phyloP scores from a whole-genome alignment of 495 filamentous ascomycete genomes.

The Aspergillus homomorphus region DNA sequence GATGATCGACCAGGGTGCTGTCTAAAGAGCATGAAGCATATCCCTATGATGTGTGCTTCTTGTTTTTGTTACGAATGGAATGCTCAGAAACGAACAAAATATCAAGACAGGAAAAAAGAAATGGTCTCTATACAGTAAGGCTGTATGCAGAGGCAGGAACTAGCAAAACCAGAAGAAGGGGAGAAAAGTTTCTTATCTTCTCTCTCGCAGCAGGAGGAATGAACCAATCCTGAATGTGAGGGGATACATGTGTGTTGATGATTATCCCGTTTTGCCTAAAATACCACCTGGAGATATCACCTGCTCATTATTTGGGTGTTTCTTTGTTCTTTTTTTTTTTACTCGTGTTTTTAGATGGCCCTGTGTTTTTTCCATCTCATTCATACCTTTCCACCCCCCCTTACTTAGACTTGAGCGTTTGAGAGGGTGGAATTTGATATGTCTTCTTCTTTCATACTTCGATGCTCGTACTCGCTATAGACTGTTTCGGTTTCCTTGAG shows the following conservation, averaged over 20 bases:
- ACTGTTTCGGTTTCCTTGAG: constrained; percentile 6
- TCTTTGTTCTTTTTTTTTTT: constrained; percentile 4
- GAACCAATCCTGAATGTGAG: constrained; percentile 20
- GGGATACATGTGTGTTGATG: constrained; percentile 4
- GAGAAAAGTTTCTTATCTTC: constrained; percentile 20
- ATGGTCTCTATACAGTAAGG: no score
- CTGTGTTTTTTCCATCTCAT: constrained; percentile 8
- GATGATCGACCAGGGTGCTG: constrained; percentile 63
- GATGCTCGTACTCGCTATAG: background rate
- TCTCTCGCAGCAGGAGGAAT: constrained; percentile 13
- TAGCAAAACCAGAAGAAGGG: background rate
- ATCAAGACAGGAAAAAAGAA: constrained; percentile 18
- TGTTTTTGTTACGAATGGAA: constrained; percentile 37
- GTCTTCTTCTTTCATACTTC: constrained; percentile 6
- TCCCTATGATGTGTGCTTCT: constrained; percentile 12
- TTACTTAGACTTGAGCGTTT: constrained; percentile 23
- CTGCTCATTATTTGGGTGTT: constrained; percentile 20
- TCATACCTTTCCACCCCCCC: constrained; percentile 23
- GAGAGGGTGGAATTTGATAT: constrained; percentile 23
- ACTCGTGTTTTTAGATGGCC: constrained; percentile 18
- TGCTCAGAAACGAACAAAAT: constrained; percentile 37
- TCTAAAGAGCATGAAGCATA: constrained; percentile 31
- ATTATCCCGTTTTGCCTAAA: constrained; percentile 16
- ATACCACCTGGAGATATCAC: constrained; percentile 21
- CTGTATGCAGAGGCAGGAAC: background rate